These are phyloP conservation scores for Ogataea sp. DNA, from an alignment of 805 yeast genomes.

Conservation along the genomic window DNA sequence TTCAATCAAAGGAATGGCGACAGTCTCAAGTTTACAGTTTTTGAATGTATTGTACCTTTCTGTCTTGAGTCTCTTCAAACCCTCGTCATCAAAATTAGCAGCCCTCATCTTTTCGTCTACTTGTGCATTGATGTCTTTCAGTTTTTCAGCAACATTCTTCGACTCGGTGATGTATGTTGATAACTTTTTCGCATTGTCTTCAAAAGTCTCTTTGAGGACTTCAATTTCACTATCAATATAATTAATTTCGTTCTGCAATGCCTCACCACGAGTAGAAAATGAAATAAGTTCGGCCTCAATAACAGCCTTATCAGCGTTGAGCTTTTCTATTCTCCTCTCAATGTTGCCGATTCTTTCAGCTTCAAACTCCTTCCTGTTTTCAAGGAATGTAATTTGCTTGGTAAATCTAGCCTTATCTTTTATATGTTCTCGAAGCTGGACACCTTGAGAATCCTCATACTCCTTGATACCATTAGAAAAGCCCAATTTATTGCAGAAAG, in stretches of 20 bases:
- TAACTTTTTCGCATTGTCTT: no score
- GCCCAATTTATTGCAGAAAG: constrained; percentile 48
- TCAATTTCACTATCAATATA: constrained; percentile 33
- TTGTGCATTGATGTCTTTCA: constrained; percentile 24
- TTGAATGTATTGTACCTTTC: constrained; percentile 55
- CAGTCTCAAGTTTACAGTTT: constrained; percentile 67
- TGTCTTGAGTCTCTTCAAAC: constrained; percentile 41
- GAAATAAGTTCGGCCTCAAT: constrained; percentile 27
- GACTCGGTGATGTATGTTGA: no score
- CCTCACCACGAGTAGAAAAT: constrained; percentile 25
- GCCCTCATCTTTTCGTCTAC: constrained; percentile 23
- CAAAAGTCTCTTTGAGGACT: constrained; percentile 26
- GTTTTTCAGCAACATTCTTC: no score
- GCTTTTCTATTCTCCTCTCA: constrained; percentile 32
- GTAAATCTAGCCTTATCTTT: constrained; percentile 55
- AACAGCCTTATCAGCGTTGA: constrained; percentile 30
- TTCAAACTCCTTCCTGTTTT: constrained; percentile 60
- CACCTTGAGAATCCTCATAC: constrained; percentile 65
- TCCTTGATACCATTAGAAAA: constrained; percentile 47
- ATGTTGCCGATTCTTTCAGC: constrained; percentile 49
- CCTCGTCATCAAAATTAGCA: constrained; percentile 39
- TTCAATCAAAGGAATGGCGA: constrained; percentile 51
- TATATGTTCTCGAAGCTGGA: constrained; percentile 43
- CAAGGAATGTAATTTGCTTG: constrained; percentile 52
- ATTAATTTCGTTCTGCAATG: constrained; percentile 26